Base-by-base conservation (phyloP, 805 yeast species). In the Yarrowia keelungensis region DNA sequence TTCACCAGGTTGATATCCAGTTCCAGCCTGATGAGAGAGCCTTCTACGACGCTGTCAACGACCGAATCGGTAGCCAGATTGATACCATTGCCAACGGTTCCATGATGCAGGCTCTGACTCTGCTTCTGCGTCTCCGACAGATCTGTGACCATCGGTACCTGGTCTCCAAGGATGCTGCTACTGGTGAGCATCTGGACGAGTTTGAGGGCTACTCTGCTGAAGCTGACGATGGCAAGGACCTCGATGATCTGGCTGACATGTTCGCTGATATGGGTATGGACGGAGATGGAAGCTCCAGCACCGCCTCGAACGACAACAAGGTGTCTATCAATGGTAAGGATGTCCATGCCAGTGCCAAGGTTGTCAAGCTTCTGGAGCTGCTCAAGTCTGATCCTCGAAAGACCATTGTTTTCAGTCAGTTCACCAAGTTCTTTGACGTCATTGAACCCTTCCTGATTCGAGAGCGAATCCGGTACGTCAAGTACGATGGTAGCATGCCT, bases 401-500 rank as follows among this genome's bases (percentile, higher is more conserved):
- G 70, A 82, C 85, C 2, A 83, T 83, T 61, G 74, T 83, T 1
- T 83, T 83, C 70, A 83, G 86, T 9, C 82, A 81, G 66, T 83
- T 82, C 69, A 78, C 80, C 42, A 70, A 76, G 8, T 72, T 81
- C 75, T 74, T 83, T 41, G 73, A 74, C 5, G 59, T 76, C 15
- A 26, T 81, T 7, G 79, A 70, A 22, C 75, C 76, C 0, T 70
- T 73, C 49, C 73, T 83, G 36, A 69, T 71, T 10, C 71, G 71
- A 9, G 74, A 76, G 22, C 80, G 80, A 9, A 73, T 80, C 62
- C 71, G 70, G 39, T 77, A 69, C 70, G 79, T 75, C 7, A 70
- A 73, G 42, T 83, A 79, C 70, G 78, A 78, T 54, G 85, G 85
- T 10, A 36, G 69, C 8, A 74, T 80, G 78, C 69, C 71, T 14